These are phyloP conservation scores for Colletotrichum theobromicola DNA, from an alignment of 2,329 filamentous ascomycete species.

Conservation along the genomic window DNA sequence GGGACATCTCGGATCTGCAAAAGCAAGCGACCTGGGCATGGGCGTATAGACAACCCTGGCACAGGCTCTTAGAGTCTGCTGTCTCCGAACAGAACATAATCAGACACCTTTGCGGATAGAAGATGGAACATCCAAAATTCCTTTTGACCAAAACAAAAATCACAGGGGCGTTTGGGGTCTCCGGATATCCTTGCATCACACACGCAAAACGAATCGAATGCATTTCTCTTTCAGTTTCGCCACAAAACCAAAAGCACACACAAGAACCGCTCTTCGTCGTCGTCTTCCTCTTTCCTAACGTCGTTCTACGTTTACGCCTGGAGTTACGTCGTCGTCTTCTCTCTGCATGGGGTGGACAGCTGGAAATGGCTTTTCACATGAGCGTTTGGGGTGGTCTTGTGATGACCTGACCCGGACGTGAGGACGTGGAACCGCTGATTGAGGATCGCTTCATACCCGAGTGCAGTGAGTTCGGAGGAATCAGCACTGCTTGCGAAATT, in stretches of 20 bases:
- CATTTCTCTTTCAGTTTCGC: slow-evolving; percentile 28
- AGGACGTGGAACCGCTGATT: slow-evolving; percentile 69
- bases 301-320: not conserved
- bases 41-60: slow-evolving; percentile 52
- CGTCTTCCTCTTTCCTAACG: not conserved
- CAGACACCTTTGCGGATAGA: slow-evolving; percentile 69
- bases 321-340: slow-evolving; percentile 20
- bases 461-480: slow-evolving; percentile 52
- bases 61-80: slow-evolving; percentile 38
- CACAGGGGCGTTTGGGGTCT: slow-evolving; percentile 73
- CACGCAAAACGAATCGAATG: slow-evolving; percentile 30
- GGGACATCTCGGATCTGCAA: slow-evolving; percentile 65
- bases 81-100: slow-evolving; percentile 45
- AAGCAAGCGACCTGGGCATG: slow-evolving; percentile 50
- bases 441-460: slow-evolving; percentile 68
- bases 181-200: slow-evolving; percentile 81
- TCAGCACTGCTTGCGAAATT: slow-evolving; percentile 64
- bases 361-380: slow-evolving; percentile 63
- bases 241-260: slow-evolving; percentile 43
- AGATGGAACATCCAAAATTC: slow-evolving; percentile 68
- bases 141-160: slow-evolving; percentile 48
- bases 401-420: slow-evolving; percentile 48
- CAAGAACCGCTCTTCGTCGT: not conserved
- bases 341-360: slow-evolving; percentile 62
- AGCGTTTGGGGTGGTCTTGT: slow-evolving; percentile 50